Base-by-base conservation (phyloP, 192 early-diverging fungal genomes). In the Umbelopsis sp. region DNA sequence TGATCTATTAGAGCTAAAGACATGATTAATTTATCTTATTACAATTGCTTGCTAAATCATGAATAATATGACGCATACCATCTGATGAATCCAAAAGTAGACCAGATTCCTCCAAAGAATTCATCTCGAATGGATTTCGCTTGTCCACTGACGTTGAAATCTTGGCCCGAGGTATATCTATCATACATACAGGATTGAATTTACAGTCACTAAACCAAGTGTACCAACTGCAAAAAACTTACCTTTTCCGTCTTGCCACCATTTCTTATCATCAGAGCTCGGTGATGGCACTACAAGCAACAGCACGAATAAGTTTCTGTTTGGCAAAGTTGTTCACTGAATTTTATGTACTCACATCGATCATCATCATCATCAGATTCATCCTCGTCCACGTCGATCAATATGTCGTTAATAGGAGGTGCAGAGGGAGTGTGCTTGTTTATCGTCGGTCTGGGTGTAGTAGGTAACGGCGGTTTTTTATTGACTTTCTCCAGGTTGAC, bases 241-340 rank as follows among this genome's bases (percentile, higher is more conserved):
- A 76, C 77, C 55, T 46, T 16, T 53, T 13, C 68, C 73, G 21
- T 82, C 77, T 22, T 84, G 81, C 86, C 86, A 88, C 86, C 86
- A 88, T 48, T 85, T 80, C 22, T 77, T 73, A 3, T 33, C 48
- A 3, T 83, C 82, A 12, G 86, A 83, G 41, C 86, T 88, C 23
- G 86, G 86, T 50, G 77, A 75, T 9, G 82, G 86, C 5, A 74
- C 84, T 84, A 66, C 46, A 35, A 11, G 18, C 1, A 71, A 47
- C 16, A 46, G 46, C 33, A 67, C 2, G 16, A 9, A 45, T 15
- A 20, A 33, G 13, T 67, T 45, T 22, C 46, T 7, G 47, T 1
- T 49, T 50, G 21, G 23, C 10, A 2, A 50, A 21, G 18, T 68
- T n/a, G 16, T 8, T 25, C 23, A 68, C 22, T n/a, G 66, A 45